Evolutionary conservation across 2,329 filamentous ascomycete species (phyloP).

Genomic region (Colletotrichum liriopes): DNA sequence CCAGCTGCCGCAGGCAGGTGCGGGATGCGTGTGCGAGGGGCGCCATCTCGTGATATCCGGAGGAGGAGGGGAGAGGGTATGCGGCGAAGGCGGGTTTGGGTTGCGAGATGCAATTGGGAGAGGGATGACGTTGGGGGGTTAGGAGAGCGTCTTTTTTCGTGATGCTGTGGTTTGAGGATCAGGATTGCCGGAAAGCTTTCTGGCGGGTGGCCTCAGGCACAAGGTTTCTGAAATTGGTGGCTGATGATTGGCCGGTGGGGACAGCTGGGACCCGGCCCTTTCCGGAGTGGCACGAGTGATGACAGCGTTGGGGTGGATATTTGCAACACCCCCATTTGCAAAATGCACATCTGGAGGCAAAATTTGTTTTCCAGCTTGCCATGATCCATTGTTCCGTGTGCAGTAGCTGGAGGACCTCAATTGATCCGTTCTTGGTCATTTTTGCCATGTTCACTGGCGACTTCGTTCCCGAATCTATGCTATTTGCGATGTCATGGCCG

Average conservation of each 20-base stretch:
- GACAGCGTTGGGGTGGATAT: constrained; percentile 20
- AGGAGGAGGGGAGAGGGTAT: constrained; percentile 42
- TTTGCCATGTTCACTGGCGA: neutral
- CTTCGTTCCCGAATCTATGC: neutral
- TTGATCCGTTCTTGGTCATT: neutral
- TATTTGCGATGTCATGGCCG: neutral
- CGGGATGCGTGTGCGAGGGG: constrained; percentile 79
- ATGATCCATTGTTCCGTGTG: no score
- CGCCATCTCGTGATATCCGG: constrained; percentile 68
- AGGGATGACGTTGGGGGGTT: constrained; percentile 42
- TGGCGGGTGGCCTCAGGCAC: constrained; percentile 42
- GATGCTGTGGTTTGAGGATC: constrained; percentile 49
- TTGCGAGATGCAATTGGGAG: constrained; percentile 43
- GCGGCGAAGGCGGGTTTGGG: constrained; percentile 18
- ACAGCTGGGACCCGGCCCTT: constrained; percentile 42
- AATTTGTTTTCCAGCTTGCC: neutral
- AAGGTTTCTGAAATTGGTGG: constrained; percentile 62
- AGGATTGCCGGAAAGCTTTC: constrained; percentile 49
- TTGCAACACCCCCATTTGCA: constrained; percentile 32
- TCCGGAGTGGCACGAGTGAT: constrained; percentile 41
- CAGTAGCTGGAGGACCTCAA: neutral
- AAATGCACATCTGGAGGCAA: neutral
- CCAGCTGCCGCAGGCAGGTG: constrained; percentile 75
- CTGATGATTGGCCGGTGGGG: constrained; percentile 60
- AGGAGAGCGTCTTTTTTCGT: constrained; percentile 46